phyloP scores from a whole-genome alignment of 331 rosid genomes.

The Arachis monticola region DNA sequence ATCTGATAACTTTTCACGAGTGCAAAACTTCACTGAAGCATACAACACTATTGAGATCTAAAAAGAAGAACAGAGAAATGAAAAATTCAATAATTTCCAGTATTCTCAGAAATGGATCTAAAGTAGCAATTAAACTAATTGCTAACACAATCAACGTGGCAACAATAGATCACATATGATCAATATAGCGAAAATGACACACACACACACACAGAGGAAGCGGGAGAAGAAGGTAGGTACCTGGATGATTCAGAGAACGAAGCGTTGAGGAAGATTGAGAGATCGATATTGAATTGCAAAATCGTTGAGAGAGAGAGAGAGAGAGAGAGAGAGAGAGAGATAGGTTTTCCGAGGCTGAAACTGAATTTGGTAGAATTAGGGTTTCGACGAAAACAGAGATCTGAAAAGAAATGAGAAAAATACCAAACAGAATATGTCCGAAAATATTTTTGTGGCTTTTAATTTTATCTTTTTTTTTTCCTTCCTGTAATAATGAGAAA shows the following conservation, averaged over 20 bases:
- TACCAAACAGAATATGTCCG: neutral
- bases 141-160: slow-evolving; percentile 2
- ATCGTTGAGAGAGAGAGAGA: slow-evolving; percentile 22
- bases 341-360: slow-evolving; percentile 70
- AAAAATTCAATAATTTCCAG: neutral
- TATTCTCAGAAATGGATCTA: neutral
- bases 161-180: slow-evolving; percentile 16
- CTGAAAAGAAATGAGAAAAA: slow-evolving; percentile 18
- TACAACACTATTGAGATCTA: neutral
- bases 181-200: neutral
- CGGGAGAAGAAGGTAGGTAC: slow-evolving; percentile 6
- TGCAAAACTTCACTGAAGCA: neutral
- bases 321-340: slow-evolving; percentile 36
- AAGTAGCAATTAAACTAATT: neutral
- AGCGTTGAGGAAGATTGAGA: slow-evolving; percentile 21
- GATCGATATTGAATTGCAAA: slow-evolving; percentile 44
- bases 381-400: slow-evolving; percentile 64
- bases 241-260: slow-evolving; percentile 32
- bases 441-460: neutral
- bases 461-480: too few species aligned
- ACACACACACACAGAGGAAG: neutral
- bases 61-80: neutral
- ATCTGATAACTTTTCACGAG: neutral
- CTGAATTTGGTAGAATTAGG: slow-evolving; percentile 79
- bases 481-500: too few species aligned